phyloP scores from a whole-genome alignment of 208 protist genomes.

The Crithidia fasciculata region DNA sequence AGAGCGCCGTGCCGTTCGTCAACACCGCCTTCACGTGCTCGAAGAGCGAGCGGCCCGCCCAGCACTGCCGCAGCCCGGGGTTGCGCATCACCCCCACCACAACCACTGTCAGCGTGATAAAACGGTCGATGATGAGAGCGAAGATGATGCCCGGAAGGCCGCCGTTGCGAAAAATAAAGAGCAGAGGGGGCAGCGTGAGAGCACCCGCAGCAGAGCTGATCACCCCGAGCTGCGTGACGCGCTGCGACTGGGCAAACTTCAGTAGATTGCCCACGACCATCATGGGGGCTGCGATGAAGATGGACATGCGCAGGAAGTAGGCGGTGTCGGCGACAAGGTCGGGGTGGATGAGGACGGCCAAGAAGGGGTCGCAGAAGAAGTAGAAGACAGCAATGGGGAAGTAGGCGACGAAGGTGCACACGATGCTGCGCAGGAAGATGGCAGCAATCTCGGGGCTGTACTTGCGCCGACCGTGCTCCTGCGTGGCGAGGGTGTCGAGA shows the following conservation, averaged over 20 bases:
- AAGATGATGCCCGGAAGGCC: constrained; percentile 30
- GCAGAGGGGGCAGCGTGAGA: constrained; percentile 22
- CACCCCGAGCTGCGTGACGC: constrained; percentile 37
- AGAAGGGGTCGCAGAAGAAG: constrained; percentile 33
- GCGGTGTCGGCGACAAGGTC: constrained; percentile 35
- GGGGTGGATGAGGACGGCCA: constrained; percentile 34
- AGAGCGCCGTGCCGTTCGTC: constrained; percentile 14
- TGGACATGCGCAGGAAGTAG: constrained; percentile 42
- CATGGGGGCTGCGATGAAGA: constrained; percentile 44
- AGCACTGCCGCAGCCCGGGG: constrained; percentile 29
- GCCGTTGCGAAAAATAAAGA: constrained; percentile 26
- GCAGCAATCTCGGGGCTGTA: constrained; percentile 36
- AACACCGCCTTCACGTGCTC: constrained; percentile 26
- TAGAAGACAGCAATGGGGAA: constrained; percentile 43
- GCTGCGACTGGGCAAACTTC: constrained; percentile 48
- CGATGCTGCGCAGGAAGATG: constrained; percentile 31
- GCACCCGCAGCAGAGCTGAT: constrained; percentile 19
- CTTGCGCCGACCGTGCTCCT: constrained; percentile 38
- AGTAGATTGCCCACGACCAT: constrained; percentile 41
- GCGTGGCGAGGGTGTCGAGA: constrained; percentile 46
- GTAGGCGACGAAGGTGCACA: constrained; percentile 41
- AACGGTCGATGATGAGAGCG: constrained; percentile 36
- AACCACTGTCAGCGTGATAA: constrained; percentile 12
- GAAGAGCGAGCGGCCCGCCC: constrained; percentile 12
- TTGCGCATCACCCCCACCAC: constrained; percentile 5